Percentiles rank a stretch among this genome's conserved stretches.
Evolutionary conservation across 2,329 filamentous ascomycete genomes (phyloP).

Genomic region (Lasiodiplodia sp.): DNA sequence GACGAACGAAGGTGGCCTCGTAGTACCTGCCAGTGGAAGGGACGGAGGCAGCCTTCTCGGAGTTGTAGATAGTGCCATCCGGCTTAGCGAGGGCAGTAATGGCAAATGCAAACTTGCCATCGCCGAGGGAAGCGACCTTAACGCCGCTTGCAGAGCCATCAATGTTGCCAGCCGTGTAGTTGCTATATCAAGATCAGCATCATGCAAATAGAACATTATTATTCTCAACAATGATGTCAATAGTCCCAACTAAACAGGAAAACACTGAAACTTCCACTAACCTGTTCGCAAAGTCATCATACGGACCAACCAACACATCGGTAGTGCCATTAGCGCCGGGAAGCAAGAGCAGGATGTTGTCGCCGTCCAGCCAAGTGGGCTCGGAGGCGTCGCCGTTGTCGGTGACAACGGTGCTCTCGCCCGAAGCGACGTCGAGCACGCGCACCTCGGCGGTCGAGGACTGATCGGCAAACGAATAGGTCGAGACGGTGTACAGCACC

Average conservation of each 20-base stretch:
- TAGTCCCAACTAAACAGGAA: neutral
- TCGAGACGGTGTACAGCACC: slow-evolving; percentile 72
- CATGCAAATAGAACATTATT: neutral
- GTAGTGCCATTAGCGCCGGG: slow-evolving; percentile 52
- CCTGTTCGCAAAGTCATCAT: slow-evolving; percentile 43
- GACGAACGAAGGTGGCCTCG: slow-evolving; percentile 76
- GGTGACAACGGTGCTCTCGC: slow-evolving; percentile 70
- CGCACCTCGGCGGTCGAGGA: slow-evolving; percentile 72
- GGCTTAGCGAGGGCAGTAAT: slow-evolving; percentile 69
- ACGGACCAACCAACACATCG: slow-evolving; percentile 44
- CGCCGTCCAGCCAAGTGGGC: slow-evolving; percentile 79
- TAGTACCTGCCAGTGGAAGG: slow-evolving; percentile 74
- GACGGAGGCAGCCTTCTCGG: slow-evolving; percentile 65
- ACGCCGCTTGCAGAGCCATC: slow-evolving; percentile 58
- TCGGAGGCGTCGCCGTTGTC: slow-evolving; percentile 72
- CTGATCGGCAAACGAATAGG: slow-evolving; percentile 82
- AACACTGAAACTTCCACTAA: slow-evolving; percentile 31
- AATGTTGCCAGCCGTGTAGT: slow-evolving; percentile 52
- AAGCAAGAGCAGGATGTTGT: slow-evolving; percentile 62
- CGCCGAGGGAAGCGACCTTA: slow-evolving; percentile 51
- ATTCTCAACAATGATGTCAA: neutral
- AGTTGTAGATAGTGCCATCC: slow-evolving; percentile 73
- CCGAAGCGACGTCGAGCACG: slow-evolving; percentile 72
- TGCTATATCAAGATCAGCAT: slow-evolving; percentile 36
- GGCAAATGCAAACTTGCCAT: slow-evolving; percentile 53